A percentile compares a stretch with the other conserved stretches of the same genome.
phyloP scores from a whole-genome alignment of 1,139 yeast species.

The Lizanozyma gosingica region DNA sequence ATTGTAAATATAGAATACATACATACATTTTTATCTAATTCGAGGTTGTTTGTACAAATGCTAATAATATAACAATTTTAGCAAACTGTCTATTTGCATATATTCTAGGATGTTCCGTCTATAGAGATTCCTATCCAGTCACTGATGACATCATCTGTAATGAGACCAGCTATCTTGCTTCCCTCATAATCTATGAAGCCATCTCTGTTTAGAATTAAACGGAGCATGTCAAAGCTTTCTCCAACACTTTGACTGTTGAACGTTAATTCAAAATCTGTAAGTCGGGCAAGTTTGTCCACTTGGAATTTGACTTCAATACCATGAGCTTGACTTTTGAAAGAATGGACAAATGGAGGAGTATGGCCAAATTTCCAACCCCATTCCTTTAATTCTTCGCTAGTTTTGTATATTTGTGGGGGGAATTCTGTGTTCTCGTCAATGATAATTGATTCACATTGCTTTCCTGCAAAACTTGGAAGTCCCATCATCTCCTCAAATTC shows the following conservation, averaged over 20 bases:
- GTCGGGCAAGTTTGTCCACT: conserved; percentile 32
- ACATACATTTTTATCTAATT: not conserved
- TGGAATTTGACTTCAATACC: conserved; percentile 27
- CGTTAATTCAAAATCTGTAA: conserved; percentile 15
- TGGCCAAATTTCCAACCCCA: conserved; percentile 73
- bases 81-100: no score
- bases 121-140: conserved; percentile 41
- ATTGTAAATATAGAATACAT: conserved; percentile 20
- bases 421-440: conserved; percentile 19
- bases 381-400: conserved; percentile 33
- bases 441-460: conserved; percentile 5
- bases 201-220: conserved; percentile 16
- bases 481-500: conserved; percentile 38
- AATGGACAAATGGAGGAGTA: conserved; percentile 58
- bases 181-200: conserved; percentile 30
- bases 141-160: conserved; percentile 33
- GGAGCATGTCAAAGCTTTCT: conserved; percentile 23
- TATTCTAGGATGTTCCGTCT: conserved; percentile 34
- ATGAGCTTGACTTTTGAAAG: conserved; percentile 20
- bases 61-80: not conserved
- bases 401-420: conserved; percentile 37
- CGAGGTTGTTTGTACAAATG: not conserved
- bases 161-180: conserved; percentile 35
- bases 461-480: conserved; percentile 9
- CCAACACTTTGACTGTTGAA: conserved; percentile 10